Evolutionary conservation across 495 filamentous ascomycete genomes (phyloP).

Genomic region (Apodospora peruviana): DNA sequence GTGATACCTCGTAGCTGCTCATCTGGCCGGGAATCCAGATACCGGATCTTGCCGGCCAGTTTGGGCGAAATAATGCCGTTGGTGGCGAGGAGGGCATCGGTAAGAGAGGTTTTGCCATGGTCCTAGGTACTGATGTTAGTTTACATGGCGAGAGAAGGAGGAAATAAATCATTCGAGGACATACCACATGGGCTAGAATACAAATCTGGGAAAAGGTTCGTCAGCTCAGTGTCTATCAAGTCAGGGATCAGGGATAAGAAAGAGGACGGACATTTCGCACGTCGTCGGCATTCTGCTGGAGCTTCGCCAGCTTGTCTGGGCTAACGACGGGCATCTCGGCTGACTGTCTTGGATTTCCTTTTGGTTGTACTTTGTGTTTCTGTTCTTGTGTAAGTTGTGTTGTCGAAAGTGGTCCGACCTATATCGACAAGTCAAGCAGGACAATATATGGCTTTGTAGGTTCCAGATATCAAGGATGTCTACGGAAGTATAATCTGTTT

Average conservation of each 20-base stretch:
- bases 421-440: too few relatives aligned
- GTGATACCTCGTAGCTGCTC: conserved; percentile 97
- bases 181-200: conserved; percentile 83
- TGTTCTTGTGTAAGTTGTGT: neutral
- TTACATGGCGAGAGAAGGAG: neutral
- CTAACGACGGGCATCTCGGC: conserved; percentile 79
- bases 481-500: too few relatives aligned
- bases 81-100: conserved; percentile 92
- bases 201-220: conserved; percentile 83
- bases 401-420: too few relatives aligned
- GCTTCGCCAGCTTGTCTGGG: conserved; percentile 75
- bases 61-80: conserved; percentile 99
- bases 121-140: conserved; percentile 47
- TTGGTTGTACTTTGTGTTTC: neutral
- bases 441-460: too few relatives aligned
- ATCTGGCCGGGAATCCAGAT: conserved; percentile 93
- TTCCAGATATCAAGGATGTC: too few relatives aligned
- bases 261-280: conserved; percentile 67
- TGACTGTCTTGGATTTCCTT: neutral
- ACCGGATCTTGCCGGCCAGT: conserved; percentile 94
- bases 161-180: too few relatives aligned
- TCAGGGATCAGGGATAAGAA: neutral
- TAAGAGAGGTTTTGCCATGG: conserved; percentile 97
- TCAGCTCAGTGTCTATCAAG: conserved; percentile 3
- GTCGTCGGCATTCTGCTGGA: conserved; percentile 78